Evolutionary conservation across 352 stramenopile genomes (phyloP).

Genomic region (Nothophytophthora sp.): DNA sequence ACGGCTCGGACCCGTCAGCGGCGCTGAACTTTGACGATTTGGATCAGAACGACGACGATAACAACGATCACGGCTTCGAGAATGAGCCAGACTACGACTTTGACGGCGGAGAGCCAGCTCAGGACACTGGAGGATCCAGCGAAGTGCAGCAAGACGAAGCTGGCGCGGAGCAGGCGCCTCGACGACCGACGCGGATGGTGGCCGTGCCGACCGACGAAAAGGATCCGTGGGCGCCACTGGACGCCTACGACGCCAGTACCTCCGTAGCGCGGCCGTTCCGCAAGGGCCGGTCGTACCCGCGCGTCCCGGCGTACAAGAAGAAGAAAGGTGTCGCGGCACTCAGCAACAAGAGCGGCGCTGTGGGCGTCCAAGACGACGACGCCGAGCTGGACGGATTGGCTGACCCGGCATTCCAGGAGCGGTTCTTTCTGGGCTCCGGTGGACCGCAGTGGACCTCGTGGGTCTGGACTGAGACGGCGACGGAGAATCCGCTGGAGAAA

Average conservation of each 20-base stretch:
- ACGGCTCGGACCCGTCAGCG: slow-evolving; percentile 23
- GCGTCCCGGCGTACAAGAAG: slow-evolving; percentile 41
- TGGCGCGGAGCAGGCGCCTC: background rate
- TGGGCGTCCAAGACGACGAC: slow-evolving; percentile 37
- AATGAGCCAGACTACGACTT: slow-evolving; percentile 33
- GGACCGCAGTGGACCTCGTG: slow-evolving; percentile 68
- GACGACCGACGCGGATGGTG: background rate
- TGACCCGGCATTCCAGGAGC: slow-evolving; percentile 62
- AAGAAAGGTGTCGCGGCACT: slow-evolving; percentile 21
- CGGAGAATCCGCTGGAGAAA: slow-evolving; percentile 46
- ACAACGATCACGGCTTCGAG: slow-evolving; percentile 25
- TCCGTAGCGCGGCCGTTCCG: slow-evolving; percentile 66
- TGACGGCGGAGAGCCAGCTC: slow-evolving; percentile 25
- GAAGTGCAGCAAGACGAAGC: slow-evolving; percentile 4
- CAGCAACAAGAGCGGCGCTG: slow-evolving; percentile 36
- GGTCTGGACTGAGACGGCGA: slow-evolving; percentile 64
- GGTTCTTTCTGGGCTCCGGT: slow-evolving; percentile 54
- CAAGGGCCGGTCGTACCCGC: slow-evolving; percentile 73
- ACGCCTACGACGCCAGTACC: slow-evolving; percentile 77
- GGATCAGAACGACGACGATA: slow-evolving; percentile 29
- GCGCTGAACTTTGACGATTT: slow-evolving; percentile 51
- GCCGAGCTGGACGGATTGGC: slow-evolving; percentile 52
- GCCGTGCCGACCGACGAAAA: slow-evolving; percentile 26
- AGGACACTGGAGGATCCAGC: slow-evolving; percentile 17
- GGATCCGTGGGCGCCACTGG: slow-evolving; percentile 70